Percentiles rank a stretch among this genome's conserved stretches.
Evolutionary conservation across 2,329 filamentous ascomycete species (phyloP).

Genomic region (Aspergillus puulaauensis): DNA sequence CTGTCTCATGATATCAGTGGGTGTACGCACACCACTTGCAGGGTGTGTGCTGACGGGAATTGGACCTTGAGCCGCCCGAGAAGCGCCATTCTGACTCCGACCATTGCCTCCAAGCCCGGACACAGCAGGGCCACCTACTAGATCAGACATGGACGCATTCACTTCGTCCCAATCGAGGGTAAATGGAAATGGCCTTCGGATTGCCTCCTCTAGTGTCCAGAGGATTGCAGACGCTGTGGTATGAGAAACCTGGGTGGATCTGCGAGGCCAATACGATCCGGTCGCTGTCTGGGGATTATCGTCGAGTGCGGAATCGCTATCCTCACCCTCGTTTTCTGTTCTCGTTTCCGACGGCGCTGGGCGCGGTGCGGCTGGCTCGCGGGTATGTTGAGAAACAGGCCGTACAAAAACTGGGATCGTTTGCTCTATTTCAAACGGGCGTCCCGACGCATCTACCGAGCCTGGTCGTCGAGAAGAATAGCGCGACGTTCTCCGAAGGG

Average conservation of each 20-base stretch:
- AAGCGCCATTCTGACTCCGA: conserved; percentile 57
- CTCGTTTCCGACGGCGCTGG: conserved; percentile 35
- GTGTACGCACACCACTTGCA: conserved; percentile 70
- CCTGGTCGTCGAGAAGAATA: conserved; percentile 40
- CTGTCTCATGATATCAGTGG: conserved; percentile 88
- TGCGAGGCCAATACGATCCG: conserved; percentile 54
- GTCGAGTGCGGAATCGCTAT: conserved; percentile 30
- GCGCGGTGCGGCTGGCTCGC: conserved; percentile 20
- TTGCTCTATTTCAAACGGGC: conserved; percentile 26
- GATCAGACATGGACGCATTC: conserved; percentile 87
- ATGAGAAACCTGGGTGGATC: conserved; percentile 67
- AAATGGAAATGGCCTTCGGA: conserved; percentile 78
- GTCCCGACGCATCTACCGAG: conserved; percentile 45
- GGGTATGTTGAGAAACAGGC: conserved; percentile 16
- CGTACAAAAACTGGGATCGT: conserved; percentile 27
- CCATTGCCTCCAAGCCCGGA: conserved; percentile 50
- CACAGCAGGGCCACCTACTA: conserved; percentile 60
- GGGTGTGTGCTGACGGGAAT: conserved; percentile 53
- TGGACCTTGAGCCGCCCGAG: conserved; percentile 52
- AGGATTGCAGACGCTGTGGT: conserved; percentile 87
- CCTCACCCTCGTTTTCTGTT: conserved; percentile 29
- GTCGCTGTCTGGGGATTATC: conserved; percentile 29
- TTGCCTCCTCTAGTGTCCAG: conserved; percentile 85
- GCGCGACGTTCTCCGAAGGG: conserved; percentile 53
- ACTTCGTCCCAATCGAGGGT: conserved; percentile 83